phyloP scores from a whole-genome alignment of 495 filamentous ascomycete species.

The Cryomyces antarcticus region DNA sequence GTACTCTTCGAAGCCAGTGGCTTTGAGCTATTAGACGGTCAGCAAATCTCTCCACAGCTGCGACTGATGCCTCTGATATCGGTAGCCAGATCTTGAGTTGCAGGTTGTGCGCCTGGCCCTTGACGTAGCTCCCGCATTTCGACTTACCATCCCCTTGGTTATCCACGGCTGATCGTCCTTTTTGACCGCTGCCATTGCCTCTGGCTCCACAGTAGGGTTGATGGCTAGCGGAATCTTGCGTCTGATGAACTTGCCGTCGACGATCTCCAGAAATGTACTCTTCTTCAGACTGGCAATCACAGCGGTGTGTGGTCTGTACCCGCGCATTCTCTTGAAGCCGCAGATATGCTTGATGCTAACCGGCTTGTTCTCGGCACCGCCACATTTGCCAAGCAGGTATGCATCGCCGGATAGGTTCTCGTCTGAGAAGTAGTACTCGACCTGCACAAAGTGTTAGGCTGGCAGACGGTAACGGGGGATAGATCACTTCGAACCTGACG shows the following conservation, averaged over 20 bases:
- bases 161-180: too few relatives aligned
- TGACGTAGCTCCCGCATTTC: not conserved
- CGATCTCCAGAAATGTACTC: conserved; percentile 15
- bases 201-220: too few relatives aligned
- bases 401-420: conserved; percentile 19
- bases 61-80: too few relatives aligned
- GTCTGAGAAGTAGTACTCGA: conserved; percentile 25
- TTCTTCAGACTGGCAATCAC: conserved; percentile 13
- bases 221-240: conserved; percentile 9
- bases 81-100: not conserved
- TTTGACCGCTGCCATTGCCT: too few relatives aligned
- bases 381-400: conserved; percentile 14
- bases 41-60: too few relatives aligned
- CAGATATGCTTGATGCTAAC: conserved; percentile 16
- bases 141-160: not conserved
- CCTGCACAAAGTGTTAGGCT: conserved; percentile 6
- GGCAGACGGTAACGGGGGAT: not conserved
- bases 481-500: conserved; percentile 1
- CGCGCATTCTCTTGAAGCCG: conserved; percentile 18
- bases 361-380: conserved; percentile 12
- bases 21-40: conserved; percentile 7
- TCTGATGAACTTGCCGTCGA: conserved; percentile 11
- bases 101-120: not conserved
- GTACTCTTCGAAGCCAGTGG: conserved; percentile 36
- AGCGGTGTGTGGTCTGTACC: conserved; percentile 9